Base-by-base conservation (phyloP, 805 yeast genomes). In the Dipodascopsis uninucleata region DNA sequence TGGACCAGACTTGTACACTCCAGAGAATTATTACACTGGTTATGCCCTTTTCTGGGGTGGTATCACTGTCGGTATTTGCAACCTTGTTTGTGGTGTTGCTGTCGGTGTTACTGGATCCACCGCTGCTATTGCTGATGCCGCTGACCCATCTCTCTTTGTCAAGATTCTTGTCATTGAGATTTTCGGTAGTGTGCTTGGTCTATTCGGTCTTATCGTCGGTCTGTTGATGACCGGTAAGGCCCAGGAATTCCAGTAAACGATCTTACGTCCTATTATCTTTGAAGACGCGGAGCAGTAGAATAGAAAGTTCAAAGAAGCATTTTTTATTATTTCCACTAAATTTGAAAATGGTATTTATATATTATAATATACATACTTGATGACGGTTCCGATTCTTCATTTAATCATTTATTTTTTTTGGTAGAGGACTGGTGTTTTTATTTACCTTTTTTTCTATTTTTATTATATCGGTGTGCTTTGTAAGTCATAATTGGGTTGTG, bases 1-100 rank as follows among this genome's bases (percentile, higher is more conserved):
- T 3, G 69, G 75, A n/a, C 75, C 71, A 24, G 70, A 77, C 2
- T 68, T 89, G 45, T 79, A 71, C 61, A 77, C 95, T n/a, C 78
- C 80, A 60, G 85, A 82, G 44, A 93, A 93, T 69, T 70, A 89
- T 59, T 93, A 86, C 69, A 93, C 98, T 3, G 98, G 98, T 5
- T 93, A 80, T 63, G 80, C 97, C 5, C 73, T 93, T 52, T 93
- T 93, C 67, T 93, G 98, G 98, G 98, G 97, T 21, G 98, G 98
- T 23, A 62, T 89, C 40, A 93, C 98, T 4, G 98, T 93, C 39
- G 98, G 98, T 31, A 64, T 85, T 25, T 81, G 94, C 60, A 93
- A 93, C 68, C 76, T 93, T 65, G 82, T 93, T 48, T 93, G 98
- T 75, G 98, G 98, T 71, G 73, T 93, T 44, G 90, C 96, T 3